Conservation (phyloP, 352 stramenopile genomes). For the Phytophthora macrochlamydospora region DNA sequence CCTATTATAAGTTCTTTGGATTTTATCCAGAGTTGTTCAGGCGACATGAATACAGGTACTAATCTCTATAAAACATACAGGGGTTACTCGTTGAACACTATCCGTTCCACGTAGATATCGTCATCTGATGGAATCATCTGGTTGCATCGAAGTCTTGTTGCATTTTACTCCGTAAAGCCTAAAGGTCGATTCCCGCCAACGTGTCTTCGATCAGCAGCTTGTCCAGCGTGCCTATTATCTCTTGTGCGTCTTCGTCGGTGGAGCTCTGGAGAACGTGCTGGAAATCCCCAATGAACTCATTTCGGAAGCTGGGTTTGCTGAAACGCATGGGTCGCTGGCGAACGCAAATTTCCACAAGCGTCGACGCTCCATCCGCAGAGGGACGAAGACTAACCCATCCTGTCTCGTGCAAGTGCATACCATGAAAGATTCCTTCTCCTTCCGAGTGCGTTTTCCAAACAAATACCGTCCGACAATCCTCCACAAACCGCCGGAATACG, state of each 20-base stretch:
- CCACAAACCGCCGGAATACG: constrained; percentile 37
- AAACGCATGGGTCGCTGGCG: not conserved
- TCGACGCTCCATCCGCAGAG: not conserved
- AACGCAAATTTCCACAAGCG: not conserved
- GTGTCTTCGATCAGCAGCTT: not conserved
- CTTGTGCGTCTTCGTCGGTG: not conserved
- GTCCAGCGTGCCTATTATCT: not conserved
- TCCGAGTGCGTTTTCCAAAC: constrained; percentile 52
- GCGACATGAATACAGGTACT: too few species aligned
- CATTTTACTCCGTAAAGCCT: not conserved
- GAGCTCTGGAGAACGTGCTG: not conserved
- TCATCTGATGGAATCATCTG: too few species aligned
- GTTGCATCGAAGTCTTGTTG: too few species aligned
- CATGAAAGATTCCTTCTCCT: constrained; percentile 35
- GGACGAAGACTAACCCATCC: constrained; percentile 37
- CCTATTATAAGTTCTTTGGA: too few species aligned
- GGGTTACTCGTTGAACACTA: too few species aligned
- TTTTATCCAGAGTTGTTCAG: too few species aligned
- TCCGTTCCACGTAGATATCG: too few species aligned
- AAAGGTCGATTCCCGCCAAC: not conserved
- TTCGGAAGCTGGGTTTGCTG: not conserved
- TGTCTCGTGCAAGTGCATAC: constrained; percentile 54
- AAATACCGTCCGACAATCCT: constrained; percentile 42
- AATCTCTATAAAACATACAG: too few species aligned
- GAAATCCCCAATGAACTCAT: not conserved